Conservation (phyloP, 2,329 filamentous ascomycete genomes). For the Didymella sp. region DNA sequence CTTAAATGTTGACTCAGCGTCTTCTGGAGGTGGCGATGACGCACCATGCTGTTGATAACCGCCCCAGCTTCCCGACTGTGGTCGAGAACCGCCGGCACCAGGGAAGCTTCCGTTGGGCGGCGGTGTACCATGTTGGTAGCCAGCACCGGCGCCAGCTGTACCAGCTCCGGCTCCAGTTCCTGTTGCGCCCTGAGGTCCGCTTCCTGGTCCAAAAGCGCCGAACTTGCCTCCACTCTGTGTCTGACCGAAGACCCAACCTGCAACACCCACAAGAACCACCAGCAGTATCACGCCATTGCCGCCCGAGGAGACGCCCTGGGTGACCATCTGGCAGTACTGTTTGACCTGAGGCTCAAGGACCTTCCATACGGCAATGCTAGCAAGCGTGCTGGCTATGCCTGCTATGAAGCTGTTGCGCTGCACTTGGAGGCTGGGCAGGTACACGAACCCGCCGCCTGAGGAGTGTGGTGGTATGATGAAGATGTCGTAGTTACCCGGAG, state of each 20-base stretch:
- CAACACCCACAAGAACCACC: constrained; percentile 74
- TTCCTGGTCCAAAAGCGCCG: constrained; percentile 34
- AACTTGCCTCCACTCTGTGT: constrained; percentile 62
- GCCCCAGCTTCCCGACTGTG: constrained; percentile 35
- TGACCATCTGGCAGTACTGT: constrained; percentile 74
- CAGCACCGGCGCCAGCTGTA: constrained; percentile 31
- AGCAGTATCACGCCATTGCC: constrained; percentile 76
- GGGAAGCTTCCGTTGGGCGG: constrained; percentile 46
- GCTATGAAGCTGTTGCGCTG: constrained; percentile 91
- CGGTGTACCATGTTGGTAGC: constrained; percentile 41
- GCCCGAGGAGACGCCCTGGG: constrained; percentile 61
- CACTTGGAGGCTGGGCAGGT: constrained; percentile 86
- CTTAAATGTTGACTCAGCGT: constrained; percentile 42
- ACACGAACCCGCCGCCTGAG: constrained; percentile 86
- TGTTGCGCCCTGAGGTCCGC: constrained; percentile 43
- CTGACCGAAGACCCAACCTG: constrained; percentile 78
- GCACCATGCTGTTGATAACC: constrained; percentile 44
- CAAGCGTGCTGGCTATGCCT: constrained; percentile 78
- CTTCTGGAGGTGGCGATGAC: constrained; percentile 41
- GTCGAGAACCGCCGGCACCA: constrained; percentile 40
- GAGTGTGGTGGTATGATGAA: constrained; percentile 95
- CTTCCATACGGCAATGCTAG: constrained; percentile 75
- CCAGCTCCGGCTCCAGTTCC: constrained; percentile 44
- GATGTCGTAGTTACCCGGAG: constrained; percentile 93
- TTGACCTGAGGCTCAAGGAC: constrained; percentile 75